phyloP scores from a whole-genome alignment of 352 stramenopile species.

The Globisporangium camurandrum region DNA sequence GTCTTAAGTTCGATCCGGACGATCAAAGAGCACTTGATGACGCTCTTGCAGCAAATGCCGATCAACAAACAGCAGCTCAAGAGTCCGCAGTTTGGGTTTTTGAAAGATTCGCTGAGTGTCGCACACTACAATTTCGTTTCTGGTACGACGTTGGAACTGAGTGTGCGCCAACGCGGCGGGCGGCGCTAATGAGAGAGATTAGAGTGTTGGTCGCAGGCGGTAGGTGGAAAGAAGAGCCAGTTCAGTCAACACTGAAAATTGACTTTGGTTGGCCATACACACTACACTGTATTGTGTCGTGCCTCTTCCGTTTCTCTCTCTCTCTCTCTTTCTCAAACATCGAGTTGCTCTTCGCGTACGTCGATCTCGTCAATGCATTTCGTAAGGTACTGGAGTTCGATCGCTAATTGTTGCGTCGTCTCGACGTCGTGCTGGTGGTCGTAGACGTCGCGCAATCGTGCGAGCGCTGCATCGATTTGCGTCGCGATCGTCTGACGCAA shows the following conservation, averaged over 20 bases:
- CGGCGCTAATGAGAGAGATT: conserved; percentile 28
- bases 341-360: conserved; percentile 61
- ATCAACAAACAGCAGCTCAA: conserved; percentile 96
- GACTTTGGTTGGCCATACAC: not conserved
- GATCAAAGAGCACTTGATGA: conserved; percentile 85
- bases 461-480: conserved; percentile 68
- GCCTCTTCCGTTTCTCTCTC: not conserved
- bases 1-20: conserved; percentile 87
- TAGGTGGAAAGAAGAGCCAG: not conserved
- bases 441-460: conserved; percentile 67
- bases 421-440: conserved; percentile 70
- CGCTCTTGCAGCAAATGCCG: conserved; percentile 83
- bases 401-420: conserved; percentile 54
- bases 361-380: conserved; percentile 82
- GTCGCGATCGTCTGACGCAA: conserved; percentile 54
- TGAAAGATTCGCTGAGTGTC: conserved; percentile 85
- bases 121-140: conserved; percentile 86
- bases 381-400: conserved; percentile 84
- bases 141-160: conserved; percentile 63
- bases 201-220: not conserved
- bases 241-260: not conserved
- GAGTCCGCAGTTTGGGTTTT: conserved; percentile 83
- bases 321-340: conserved; percentile 15
- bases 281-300: not conserved
- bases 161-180: conserved; percentile 70